Percentiles rank a stretch among this genome's conserved stretches.
These are phyloP conservation scores for Penicillium sp. DNA, from an alignment of 2,329 filamentous ascomycete genomes.

Conservation along the genomic window DNA sequence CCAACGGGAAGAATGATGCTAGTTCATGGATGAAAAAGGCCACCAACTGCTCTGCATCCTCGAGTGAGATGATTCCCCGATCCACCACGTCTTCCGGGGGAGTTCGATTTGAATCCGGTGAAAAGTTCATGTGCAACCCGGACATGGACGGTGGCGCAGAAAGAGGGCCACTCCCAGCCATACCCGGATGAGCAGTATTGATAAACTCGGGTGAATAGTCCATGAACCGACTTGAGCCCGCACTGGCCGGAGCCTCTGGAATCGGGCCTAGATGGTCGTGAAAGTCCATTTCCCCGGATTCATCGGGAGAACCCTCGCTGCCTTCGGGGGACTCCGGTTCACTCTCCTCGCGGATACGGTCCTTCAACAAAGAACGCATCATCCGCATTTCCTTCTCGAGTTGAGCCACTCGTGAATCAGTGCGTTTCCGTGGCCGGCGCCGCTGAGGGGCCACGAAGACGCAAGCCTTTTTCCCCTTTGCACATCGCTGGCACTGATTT, in stretches of 20 bases:
- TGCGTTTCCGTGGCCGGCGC: constrained; percentile 45
- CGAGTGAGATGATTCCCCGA: constrained; percentile 40
- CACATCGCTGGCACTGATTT: constrained; percentile 46
- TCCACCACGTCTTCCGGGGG: constrained; percentile 39
- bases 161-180: constrained; percentile 29
- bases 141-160: constrained; percentile 31
- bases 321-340: constrained; percentile 36
- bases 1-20: constrained; percentile 38
- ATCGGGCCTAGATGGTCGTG: constrained; percentile 29
- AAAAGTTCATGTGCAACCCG: constrained; percentile 25
- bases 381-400: constrained; percentile 46
- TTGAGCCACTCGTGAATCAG: constrained; percentile 46
- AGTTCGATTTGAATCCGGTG: constrained; percentile 25
- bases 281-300: constrained; percentile 31
- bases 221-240: constrained; percentile 30
- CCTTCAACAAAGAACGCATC: constrained; percentile 46
- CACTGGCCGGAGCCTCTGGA: constrained; percentile 31
- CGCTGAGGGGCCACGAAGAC: constrained; percentile 46
- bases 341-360: constrained; percentile 38
- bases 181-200: constrained; percentile 27
- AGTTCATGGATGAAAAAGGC: constrained; percentile 42
- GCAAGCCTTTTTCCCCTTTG: constrained; percentile 42
- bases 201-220: constrained; percentile 36
- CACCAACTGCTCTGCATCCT: constrained; percentile 41
- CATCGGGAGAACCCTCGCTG: constrained; percentile 35